These are phyloP conservation scores for Heliamphora pulchella DNA, from an alignment of 179 eudicot species.

Conservation along the genomic window DNA sequence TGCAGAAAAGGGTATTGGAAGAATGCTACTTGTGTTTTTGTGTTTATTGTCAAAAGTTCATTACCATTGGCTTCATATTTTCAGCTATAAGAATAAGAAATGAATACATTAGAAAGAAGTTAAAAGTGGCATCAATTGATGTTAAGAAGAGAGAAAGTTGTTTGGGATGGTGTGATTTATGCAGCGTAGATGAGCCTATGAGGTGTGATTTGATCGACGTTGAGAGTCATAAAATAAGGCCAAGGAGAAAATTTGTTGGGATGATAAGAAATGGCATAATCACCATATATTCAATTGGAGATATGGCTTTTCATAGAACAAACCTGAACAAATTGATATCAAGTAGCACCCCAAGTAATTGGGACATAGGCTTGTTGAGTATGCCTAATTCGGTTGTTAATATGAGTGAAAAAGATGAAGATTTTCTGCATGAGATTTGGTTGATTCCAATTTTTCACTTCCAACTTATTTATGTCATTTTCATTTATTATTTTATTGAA, in stretches of 20 bases:
- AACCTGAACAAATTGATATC: neutral
- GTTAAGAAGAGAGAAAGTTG: neutral
- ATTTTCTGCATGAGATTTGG: neutral
- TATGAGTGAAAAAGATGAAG: neutral
- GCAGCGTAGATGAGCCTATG: too few species aligned
- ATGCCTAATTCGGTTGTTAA: neutral
- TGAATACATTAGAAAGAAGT: too few species aligned
- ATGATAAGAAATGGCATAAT: neutral
- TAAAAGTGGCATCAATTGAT: neutral
- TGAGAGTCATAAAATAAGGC: neutral
- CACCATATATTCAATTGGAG: neutral
- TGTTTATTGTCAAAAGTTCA: too few species aligned
- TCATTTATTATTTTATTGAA: neutral
- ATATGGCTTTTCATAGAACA: neutral
- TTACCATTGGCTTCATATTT: too few species aligned
- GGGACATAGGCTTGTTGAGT: neutral
- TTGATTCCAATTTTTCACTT: constrained; percentile 3
- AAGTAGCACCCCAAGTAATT: neutral
- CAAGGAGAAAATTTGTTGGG: neutral
- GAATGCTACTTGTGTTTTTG: too few species aligned
- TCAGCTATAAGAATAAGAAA: too few species aligned
- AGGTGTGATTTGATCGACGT: too few species aligned
- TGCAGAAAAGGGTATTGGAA: too few species aligned
- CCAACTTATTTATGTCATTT: neutral
- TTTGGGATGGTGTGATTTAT: neutral